Base-by-base conservation (phyloP, 306 rosid genomes). In the Bauhinia variegata region DNA sequence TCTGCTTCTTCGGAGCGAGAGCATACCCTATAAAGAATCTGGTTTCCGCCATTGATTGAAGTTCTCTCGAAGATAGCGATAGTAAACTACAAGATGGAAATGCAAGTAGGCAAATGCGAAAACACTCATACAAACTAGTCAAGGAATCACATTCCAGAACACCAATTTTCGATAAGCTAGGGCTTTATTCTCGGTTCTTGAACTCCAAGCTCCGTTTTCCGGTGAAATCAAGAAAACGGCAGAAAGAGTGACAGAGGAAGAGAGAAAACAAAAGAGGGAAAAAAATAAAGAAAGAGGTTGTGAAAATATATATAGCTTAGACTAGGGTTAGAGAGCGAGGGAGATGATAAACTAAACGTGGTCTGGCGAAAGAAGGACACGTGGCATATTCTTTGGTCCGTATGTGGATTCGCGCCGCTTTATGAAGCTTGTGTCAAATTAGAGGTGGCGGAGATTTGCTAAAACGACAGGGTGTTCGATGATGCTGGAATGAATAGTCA, bases 1-100 rank as follows among this genome's bases (percentile, higher is more conserved):
- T 77, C 18, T 81, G 95, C 81, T 91, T 91, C 86, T 91, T 91
- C 18, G 92, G 84, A 0, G 89, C 89, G 54, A 91, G 73, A 0
- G 97, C 97, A 48, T 91, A 91, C 8, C 97, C 97, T 41, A 87
- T 55, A 15, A 84, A 65, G 80, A 78, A 67, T 78, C 83, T 85
- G 53, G 73, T 81, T 41, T 83, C 96, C 71, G 88, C 89, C 97
- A 91, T 91, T 75, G 72, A 14, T 15, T 19, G 36, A 13, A 57
- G 33, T 12, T 32, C 43, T 11, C n/a, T 48, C 6, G 11, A 12
- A 44, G 30, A 56, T 8, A 17, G 11, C 10, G 13, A 33, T n/a
- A 44, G 14, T 4, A 15, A 6, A 28, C 50, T 32, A 11, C 0
- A 16, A 30, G 13, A 43, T 19, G 23, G 38, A 37, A 44, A 46